phyloP scores from a whole-genome alignment of 1,284 basidiomycete genomes.

The Cystobasidiaceae sp. region DNA sequence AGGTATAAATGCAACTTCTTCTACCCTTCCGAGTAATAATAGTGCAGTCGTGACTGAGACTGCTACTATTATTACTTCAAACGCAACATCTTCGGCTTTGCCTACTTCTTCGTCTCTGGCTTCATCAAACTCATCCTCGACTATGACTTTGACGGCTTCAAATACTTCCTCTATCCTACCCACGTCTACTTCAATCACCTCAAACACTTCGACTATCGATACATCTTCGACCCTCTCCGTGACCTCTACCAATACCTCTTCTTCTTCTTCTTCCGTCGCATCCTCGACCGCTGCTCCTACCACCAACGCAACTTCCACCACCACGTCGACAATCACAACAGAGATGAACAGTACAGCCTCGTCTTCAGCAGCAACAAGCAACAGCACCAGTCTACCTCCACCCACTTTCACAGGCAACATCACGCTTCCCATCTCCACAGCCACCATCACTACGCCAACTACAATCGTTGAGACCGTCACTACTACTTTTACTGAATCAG shows the following conservation, averaged over 20 bases:
- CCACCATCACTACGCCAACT: conserved; percentile 4
- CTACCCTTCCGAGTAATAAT: conserved; percentile 1
- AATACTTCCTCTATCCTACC: neutral
- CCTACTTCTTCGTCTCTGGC: neutral
- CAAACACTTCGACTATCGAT: neutral
- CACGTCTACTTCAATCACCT: neutral
- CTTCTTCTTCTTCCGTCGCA: neutral
- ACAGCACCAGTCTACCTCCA: neutral
- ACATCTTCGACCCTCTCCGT: too few species aligned
- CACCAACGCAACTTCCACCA: neutral
- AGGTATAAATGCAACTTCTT: conserved; percentile 7
- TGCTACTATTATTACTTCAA: neutral
- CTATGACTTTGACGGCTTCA: neutral
- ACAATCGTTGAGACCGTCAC: conserved; percentile 7
- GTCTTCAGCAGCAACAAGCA: neutral
- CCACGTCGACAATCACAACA: neutral
- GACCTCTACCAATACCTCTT: neutral
- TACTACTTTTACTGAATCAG: conserved; percentile 11
- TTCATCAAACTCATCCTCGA: neutral
- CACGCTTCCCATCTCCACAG: conserved; percentile 8
- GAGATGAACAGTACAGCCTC: neutral
- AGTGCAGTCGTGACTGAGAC: neutral
- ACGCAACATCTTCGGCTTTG: neutral
- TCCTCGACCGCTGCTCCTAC: neutral
- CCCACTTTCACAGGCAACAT: conserved; percentile 11